Conservation (phyloP, 768 basidiomycete genomes). For the Termitomyces sp. region DNA sequence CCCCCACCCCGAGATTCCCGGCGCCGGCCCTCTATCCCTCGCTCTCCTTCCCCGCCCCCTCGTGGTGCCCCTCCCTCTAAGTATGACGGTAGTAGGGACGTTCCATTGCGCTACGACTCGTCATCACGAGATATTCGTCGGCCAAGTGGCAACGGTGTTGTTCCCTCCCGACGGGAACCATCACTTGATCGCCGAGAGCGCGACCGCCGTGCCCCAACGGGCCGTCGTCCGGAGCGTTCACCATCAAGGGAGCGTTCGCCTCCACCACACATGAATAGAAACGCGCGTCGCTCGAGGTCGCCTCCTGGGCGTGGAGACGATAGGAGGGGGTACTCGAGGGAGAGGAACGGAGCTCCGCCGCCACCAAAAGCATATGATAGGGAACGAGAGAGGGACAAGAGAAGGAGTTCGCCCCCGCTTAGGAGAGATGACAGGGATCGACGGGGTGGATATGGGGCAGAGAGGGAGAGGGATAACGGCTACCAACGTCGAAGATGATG, state of each 20-base stretch:
- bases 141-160: not conserved
- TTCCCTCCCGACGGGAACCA: conserved; percentile 1
- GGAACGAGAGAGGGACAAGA: conserved; percentile 9
- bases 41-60: conserved; percentile 9
- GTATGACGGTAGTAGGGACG: conserved; percentile 9
- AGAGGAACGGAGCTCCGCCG: conserved; percentile 6
- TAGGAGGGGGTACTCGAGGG: conserved; percentile 10
- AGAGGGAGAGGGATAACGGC: conserved; percentile 13
- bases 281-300: conserved; percentile 19
- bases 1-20: conserved; percentile 18
- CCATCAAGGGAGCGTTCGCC: conserved; percentile 19
- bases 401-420: conserved; percentile 7
- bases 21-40: conserved; percentile 10
- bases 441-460: conserved; percentile 2
- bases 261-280: conserved; percentile 20
- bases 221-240: conserved; percentile 1
- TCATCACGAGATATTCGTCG: conserved; percentile 17
- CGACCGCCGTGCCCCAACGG: conserved; percentile 7
- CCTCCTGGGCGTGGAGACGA: conserved; percentile 12
- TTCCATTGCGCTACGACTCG: conserved; percentile 10
- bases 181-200: conserved; percentile 2
- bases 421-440: conserved; percentile 9
- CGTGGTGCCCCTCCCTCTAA: conserved; percentile 2
- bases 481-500: conserved; percentile 16
- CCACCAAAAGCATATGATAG: conserved; percentile 3